Base-by-base conservation (phyloP, 169 alveolate species). In the Perkinsus olseni region DNA sequence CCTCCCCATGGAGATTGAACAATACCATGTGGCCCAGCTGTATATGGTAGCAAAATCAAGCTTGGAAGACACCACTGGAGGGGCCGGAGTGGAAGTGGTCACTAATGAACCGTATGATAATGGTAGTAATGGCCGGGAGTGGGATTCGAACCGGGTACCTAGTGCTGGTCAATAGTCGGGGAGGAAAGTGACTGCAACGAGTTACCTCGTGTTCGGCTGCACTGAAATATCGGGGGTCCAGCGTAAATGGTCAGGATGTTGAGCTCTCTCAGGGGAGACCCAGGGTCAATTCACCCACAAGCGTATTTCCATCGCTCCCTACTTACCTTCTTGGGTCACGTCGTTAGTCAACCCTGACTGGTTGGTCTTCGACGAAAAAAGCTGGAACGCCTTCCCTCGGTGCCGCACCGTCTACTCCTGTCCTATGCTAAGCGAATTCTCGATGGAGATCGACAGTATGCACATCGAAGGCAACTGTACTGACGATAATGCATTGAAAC, bases 321-420 rank as follows among this genome's bases (percentile, higher is more conserved):
- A 34, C 17, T 62, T 94, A 24, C 95, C 95, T 37, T 92, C 93
- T 48, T 94, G 95, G 95, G 34, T 94, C n/a, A 74, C 92, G 48
- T 92, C 92, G 91, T 94, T 94, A 91, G 94, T 94, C 8, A 93
- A 94, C 74, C 93, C 94, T 17, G 93, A 94, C 91, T 94, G 92
- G 74, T 91, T 94, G 48, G 62, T 74, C 31, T 39, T 94, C 39
- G 95, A 94, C 48, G 95, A 94, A 11, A 92, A 92, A 20, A 74
- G 93, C 3, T 94, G 95, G 95, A 94, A 39, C 62, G 34, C 91
- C 24, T 90, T 91, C 45, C 95, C 94, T 1, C 92, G 92, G 91
- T 36, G 91, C 45, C 93, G 93, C 90, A 90, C 93, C 0, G 92
- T 34, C 38, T 92, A 50, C 45, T 92, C 93, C 74, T 37, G 94